A percentile compares a stretch with the other conserved stretches of the same genome.
These are phyloP conservation scores for Populus davidiana DNA, from an alignment of 345 rosid genomes.

Conservation along the genomic window DNA sequence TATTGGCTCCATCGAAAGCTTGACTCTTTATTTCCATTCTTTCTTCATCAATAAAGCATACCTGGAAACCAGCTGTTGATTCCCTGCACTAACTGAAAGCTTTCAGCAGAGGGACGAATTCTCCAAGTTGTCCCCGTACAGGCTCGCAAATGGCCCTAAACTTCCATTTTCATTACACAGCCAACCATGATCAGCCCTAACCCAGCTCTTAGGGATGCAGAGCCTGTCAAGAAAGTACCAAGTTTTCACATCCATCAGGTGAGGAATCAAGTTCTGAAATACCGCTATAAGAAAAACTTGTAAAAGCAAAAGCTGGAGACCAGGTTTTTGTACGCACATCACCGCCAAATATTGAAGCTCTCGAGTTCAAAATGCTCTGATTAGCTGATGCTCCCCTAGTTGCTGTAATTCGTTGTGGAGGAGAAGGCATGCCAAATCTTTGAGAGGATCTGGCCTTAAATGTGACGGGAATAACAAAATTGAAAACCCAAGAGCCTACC, in stretches of 20 bases:
- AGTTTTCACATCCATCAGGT: background rate
- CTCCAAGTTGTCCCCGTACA: constrained; percentile 67
- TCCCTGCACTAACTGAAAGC: constrained; percentile 56
- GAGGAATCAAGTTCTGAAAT: background rate
- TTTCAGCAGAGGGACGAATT: constrained; percentile 63
- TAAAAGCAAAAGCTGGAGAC: constrained; percentile 29
- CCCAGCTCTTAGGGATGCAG: constrained; percentile 95
- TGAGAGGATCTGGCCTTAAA: constrained; percentile 92
- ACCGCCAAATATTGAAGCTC: constrained; percentile 75
- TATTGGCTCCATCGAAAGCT: no score
- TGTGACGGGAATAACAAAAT: background rate
- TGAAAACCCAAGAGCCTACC: constrained; percentile 38
- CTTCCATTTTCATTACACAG: constrained; percentile 63
- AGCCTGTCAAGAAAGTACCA: constrained; percentile 42
- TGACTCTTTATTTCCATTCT: constrained; percentile 64
- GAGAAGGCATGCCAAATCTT: constrained; percentile 85
- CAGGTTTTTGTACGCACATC: constrained; percentile 78
- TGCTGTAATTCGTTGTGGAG: constrained; percentile 82
- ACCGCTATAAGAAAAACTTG: background rate
- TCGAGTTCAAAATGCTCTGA: constrained; percentile 51
- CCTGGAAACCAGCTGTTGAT: constrained; percentile 40
- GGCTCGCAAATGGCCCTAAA: constrained; percentile 56
- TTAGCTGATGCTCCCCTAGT: constrained; percentile 92
- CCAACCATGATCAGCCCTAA: constrained; percentile 90
- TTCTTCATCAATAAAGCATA: constrained; percentile 65